Conservation (phyloP, 805 yeast genomes). For the Candida jianshihensis region DNA sequence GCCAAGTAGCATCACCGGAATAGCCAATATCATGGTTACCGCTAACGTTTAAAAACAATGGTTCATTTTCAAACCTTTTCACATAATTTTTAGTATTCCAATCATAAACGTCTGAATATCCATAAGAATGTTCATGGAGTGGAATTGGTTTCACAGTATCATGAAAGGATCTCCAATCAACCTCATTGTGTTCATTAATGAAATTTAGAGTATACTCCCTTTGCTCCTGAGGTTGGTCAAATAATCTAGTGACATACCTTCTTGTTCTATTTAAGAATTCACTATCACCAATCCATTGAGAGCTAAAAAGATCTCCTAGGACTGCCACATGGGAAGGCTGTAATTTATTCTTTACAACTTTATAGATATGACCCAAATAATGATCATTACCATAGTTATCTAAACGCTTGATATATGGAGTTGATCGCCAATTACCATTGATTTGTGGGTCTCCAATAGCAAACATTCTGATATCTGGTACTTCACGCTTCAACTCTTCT, state of each 20-base stretch:
- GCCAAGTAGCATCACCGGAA: constrained; percentile 89
- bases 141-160: constrained; percentile 25
- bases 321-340: constrained; percentile 79
- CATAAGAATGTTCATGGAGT: constrained; percentile 35
- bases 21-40: constrained; percentile 98
- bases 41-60: constrained; percentile 72
- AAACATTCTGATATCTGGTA: constrained; percentile 51
- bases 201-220: constrained; percentile 42
- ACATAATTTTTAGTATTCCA: constrained; percentile 43
- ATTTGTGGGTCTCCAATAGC: constrained; percentile 97
- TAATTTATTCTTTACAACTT: constrained; percentile 53
- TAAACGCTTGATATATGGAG: constrained; percentile 64
- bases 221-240: constrained; percentile 49
- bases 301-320: constrained; percentile 87
- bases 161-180: constrained; percentile 47
- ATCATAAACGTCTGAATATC: constrained; percentile 54
- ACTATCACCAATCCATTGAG: constrained; percentile 89
- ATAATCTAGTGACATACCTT: constrained; percentile 65
- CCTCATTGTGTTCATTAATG: constrained; percentile 40
- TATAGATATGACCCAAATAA: constrained; percentile 78
- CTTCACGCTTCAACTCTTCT: constrained; percentile 6
- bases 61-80: constrained; percentile 36
- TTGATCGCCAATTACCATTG: constrained; percentile 73
- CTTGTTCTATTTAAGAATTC: constrained; percentile 79
- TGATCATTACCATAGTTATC: constrained; percentile 89